phyloP scores from a whole-genome alignment of 257 asterid genomes.

The Nicotiana undulata region DNA sequence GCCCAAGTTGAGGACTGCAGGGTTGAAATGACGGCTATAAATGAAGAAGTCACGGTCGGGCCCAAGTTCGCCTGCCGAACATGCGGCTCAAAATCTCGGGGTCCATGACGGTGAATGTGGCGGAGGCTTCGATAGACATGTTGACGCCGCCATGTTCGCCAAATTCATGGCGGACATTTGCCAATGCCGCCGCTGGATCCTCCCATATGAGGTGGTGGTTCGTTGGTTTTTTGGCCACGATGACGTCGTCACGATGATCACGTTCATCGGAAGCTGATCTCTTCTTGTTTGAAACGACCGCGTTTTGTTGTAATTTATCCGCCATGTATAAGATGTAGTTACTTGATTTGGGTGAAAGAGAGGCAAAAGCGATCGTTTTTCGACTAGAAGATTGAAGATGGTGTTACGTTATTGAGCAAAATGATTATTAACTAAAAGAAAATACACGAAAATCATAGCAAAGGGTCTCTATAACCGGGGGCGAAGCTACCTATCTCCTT shows the following conservation, averaged over 20 bases:
- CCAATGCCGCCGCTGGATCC: slow-evolving; percentile 76
- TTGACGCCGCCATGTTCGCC: slow-evolving; percentile 98
- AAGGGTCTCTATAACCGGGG: too few species aligned
- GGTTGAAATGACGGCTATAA: slow-evolving; percentile 95
- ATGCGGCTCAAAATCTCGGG: slow-evolving; percentile 83
- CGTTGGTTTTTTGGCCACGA: slow-evolving; percentile 24
- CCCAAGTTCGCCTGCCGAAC: slow-evolving; percentile 83
- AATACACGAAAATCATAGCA: too few species aligned
- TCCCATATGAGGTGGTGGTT: slow-evolving; percentile 13
- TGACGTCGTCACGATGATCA: slow-evolving; percentile 22
- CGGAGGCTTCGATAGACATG: slow-evolving; percentile 98
- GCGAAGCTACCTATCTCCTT: too few species aligned
- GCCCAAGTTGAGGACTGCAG: slow-evolving; percentile 78
- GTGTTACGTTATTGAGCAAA: too few species aligned
- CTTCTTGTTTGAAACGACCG: slow-evolving; percentile 22
- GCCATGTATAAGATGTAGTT: slow-evolving; percentile 29
- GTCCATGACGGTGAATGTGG: slow-evolving; percentile 97
- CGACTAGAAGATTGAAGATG: neutral
- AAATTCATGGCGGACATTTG: slow-evolving; percentile 82
- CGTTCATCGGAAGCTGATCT: slow-evolving; percentile 41
- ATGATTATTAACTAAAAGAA: too few species aligned
- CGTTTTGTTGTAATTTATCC: slow-evolving; percentile 19
- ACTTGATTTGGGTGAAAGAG: neutral
- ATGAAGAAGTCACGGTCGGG: slow-evolving; percentile 82
- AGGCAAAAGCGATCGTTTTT: neutral